Percentiles rank a stretch among this genome's conserved stretches.
These are phyloP conservation scores for Aspergillus novofumigatus DNA, from an alignment of 2,329 filamentous ascomycete genomes.

Conservation along the genomic window DNA sequence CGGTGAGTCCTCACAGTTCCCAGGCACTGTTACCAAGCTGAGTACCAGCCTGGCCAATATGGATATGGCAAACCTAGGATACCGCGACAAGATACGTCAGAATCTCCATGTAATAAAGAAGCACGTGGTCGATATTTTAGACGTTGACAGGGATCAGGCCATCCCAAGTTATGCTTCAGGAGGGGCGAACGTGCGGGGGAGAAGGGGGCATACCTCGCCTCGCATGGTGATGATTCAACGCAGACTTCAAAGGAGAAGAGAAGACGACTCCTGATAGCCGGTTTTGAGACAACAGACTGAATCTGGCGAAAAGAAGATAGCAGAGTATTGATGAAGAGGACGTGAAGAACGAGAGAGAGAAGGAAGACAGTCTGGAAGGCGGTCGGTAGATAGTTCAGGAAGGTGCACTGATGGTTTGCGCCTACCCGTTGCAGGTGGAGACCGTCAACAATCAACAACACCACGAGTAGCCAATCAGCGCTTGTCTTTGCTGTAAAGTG, in stretches of 20 bases:
- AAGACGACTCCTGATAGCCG: background rate
- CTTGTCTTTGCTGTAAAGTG: background rate
- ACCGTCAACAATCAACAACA: constrained; percentile 6
- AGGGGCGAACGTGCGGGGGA: constrained; percentile 13
- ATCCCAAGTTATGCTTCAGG: background rate
- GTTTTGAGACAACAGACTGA: background rate
- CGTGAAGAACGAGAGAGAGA: background rate
- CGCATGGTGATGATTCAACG: constrained; percentile 25
- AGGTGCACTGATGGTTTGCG: constrained; percentile 1
- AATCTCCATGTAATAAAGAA: background rate
- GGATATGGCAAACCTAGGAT: constrained; percentile 59
- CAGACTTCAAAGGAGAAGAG: background rate
- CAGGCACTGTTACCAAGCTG: constrained; percentile 66
- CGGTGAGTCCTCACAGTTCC: constrained; percentile 57
- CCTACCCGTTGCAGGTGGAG: constrained; percentile 7
- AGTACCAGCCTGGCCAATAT: constrained; percentile 64
- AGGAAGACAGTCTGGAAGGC: constrained; percentile 1
- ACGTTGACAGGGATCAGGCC: background rate
- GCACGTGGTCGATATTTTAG: background rate
- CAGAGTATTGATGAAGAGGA: constrained; percentile 2
- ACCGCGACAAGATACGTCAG: constrained; percentile 7
- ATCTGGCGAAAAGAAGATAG: background rate
- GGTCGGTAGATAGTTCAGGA: background rate
- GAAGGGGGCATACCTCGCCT: constrained; percentile 28
- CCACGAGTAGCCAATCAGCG: constrained; percentile 6